Percentiles rank a stretch among this genome's conserved stretches.
Evolutionary conservation across 2,329 filamentous ascomycete genomes (phyloP).

Genomic region (Trichoderma lentiforme): DNA sequence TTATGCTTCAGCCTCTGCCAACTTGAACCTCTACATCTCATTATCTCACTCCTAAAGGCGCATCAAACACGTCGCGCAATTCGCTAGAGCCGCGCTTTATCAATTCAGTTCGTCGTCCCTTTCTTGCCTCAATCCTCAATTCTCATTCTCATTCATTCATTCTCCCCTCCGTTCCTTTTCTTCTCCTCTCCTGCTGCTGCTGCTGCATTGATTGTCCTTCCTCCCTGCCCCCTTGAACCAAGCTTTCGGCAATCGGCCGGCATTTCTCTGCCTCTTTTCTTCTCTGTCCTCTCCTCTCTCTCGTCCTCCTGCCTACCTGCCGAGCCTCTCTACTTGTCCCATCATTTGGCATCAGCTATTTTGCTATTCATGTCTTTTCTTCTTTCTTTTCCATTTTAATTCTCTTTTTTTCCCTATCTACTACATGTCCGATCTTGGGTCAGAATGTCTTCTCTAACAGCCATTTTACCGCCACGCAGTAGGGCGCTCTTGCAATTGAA

Average conservation of each 20-base stretch:
- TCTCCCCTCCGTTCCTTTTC: constrained; percentile 9
- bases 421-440: constrained; percentile 28
- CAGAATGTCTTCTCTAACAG: constrained; percentile 55
- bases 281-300: neutral
- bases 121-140: constrained; percentile 18
- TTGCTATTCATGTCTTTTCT: constrained; percentile 25
- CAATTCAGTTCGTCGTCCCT: constrained; percentile 34
- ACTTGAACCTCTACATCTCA: constrained; percentile 12
- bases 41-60: constrained; percentile 18
- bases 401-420: constrained; percentile 24
- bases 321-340: neutral
- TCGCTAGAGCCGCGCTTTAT: constrained; percentile 29
- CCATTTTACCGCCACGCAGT: constrained; percentile 51
- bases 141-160: constrained; percentile 19
- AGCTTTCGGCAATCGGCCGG: constrained; percentile 15
- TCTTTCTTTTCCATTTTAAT: constrained; percentile 22
- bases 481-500: constrained; percentile 36
- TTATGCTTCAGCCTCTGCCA: constrained; percentile 18
- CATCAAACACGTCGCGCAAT: constrained; percentile 26
- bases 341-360: constrained; percentile 1
- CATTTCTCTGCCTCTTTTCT: constrained; percentile 14
- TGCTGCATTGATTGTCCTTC: neutral
- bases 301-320: constrained; percentile 5
- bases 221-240: constrained; percentile 12
- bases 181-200: constrained; percentile 6